Conservation (phyloP, 352 stramenopile genomes). For the Globisporangium irregulare region DNA sequence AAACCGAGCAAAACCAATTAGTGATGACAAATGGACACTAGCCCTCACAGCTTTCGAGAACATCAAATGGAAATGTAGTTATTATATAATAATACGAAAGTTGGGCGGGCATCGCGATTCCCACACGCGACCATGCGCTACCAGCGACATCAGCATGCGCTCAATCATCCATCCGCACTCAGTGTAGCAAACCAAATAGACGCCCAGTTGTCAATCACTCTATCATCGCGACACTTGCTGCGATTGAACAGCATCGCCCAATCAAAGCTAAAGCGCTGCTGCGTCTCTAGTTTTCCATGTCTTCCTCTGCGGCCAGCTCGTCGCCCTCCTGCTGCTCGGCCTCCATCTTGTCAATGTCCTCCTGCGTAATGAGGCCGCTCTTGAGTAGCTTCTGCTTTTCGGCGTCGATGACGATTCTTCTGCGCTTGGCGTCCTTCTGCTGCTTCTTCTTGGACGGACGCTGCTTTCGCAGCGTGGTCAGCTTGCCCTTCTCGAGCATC, state of each 20-base stretch:
- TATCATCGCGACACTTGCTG: not conserved
- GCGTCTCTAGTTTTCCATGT: slow-evolving; percentile 47
- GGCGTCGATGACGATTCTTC: slow-evolving; percentile 58
- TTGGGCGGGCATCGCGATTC: not conserved
- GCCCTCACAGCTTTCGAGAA: not conserved
- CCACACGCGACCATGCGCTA: not conserved
- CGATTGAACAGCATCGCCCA: not conserved
- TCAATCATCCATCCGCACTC: not conserved
- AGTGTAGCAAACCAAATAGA: not conserved
- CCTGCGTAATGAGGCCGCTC: slow-evolving; percentile 73
- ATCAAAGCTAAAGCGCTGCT: not conserved
- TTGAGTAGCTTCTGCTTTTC: slow-evolving; percentile 81
- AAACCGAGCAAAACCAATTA: not conserved
- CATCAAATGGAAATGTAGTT: slow-evolving; percentile 16
- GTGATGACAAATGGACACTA: not conserved
- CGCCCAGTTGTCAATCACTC: not conserved
- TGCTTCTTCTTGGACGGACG: slow-evolving; percentile 84
- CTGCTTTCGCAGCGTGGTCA: slow-evolving; percentile 57
- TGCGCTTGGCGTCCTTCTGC: slow-evolving; percentile 80
- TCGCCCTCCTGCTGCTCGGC: slow-evolving; percentile 41
- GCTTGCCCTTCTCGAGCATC: slow-evolving; percentile 49
- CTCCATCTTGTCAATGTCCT: slow-evolving; percentile 83
- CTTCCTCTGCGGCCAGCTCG: slow-evolving; percentile 29
- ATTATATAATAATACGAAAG: slow-evolving; percentile 20
- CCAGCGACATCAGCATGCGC: not conserved